Evolutionary conservation across 2,329 filamentous ascomycete species (phyloP).

Genomic region (Colletotrichum sp.): DNA sequence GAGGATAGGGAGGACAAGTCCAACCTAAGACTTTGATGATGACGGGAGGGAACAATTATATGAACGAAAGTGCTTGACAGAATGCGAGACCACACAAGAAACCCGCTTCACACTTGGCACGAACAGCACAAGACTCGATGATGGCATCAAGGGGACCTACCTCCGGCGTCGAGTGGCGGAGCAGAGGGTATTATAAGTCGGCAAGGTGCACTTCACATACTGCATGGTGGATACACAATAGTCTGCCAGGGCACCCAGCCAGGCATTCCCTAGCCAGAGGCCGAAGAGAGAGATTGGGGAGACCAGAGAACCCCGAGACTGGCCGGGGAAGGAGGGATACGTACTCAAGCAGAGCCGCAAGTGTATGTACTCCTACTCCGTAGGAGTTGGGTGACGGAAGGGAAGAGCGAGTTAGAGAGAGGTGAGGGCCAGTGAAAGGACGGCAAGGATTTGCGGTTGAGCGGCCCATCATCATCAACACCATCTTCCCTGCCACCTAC

Average conservation of each 20-base stretch:
- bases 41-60: neutral
- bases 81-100: neutral
- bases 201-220: neutral
- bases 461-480: neutral
- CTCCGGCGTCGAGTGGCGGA: neutral
- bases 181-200: conserved; percentile 11
- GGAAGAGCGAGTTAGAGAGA: neutral
- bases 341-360: conserved; percentile 16
- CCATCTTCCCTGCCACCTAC: neutral
- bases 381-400: neutral
- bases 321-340: neutral
- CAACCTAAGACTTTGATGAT: neutral
- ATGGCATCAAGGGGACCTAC: neutral
- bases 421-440: neutral
- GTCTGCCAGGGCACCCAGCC: neutral
- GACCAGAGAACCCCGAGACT: neutral
- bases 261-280: neutral
- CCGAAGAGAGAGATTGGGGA: neutral
- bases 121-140: neutral
- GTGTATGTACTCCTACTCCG: neutral
- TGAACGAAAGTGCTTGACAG: neutral
- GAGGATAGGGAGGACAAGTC: neutral
- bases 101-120: neutral
- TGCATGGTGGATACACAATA: neutral
- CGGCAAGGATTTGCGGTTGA: conserved; percentile 7